Base-by-base conservation (phyloP, 805 yeast species). In the Kockiozyma suomiensis region DNA sequence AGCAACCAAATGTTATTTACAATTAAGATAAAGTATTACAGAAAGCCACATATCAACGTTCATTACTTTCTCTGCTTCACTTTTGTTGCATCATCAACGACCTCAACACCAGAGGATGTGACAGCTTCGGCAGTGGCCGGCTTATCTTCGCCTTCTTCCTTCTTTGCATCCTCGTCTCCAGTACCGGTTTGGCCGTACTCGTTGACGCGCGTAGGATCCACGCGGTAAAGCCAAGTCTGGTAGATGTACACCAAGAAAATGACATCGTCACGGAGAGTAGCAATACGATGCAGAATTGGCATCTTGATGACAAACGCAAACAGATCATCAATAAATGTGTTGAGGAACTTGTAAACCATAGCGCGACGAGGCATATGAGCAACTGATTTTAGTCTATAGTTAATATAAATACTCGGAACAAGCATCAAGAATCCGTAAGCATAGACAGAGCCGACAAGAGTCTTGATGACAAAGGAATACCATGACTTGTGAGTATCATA, bases 291-390 rank as follows among this genome's bases (percentile, higher is more conserved):
- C 25, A 78, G 63, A 70, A 75, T 69, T 2, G 80, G 81, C 78
- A 75, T 75, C 47, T 76, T 78, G 52, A 76, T 70, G 25, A 77
- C 78, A 63, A 73, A 75, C 2, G 79, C 77, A 67, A 77, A 75
- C 55, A 77, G 53, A 59, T 77, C 76, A 50, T 76, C 78, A 56
- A 75, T 76, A 53, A 78, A 73, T 1, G 79, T 76, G 62, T 76
- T 76, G 46, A 78, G 70, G 49, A 75, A 74, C 66, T 76, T 77
- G 66, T 75, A 78, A 3, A 73, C 72, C 76, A 76, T 73, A 0
- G 79, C 78, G 56, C 73, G 72, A 50, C 73, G 68, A 2, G 79
- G 78, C 69, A 75, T 75, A 66, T 75, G 79, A 1, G 79, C 79
- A 13, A 77, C 79, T 15, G 78, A 74, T 63, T 77, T 77, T 51